A percentile compares a stretch with the other conserved stretches of the same genome.
Conservation (phyloP, 805 yeast genomes). For the Blastobotrys muscicola region DNA sequence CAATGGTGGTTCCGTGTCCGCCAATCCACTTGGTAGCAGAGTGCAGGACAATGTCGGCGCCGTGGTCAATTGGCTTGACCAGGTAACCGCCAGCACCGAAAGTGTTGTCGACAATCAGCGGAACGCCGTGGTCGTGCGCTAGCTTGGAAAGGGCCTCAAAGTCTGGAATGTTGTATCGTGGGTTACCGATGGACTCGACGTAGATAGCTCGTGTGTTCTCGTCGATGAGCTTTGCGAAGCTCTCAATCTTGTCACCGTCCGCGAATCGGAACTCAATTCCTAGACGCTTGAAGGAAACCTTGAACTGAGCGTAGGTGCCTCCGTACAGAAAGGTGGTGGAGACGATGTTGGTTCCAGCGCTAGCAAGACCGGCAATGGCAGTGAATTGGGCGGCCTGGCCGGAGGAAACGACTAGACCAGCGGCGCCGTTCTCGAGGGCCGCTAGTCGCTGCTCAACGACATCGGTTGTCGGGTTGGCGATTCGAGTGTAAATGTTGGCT, state of each 20-base stretch:
- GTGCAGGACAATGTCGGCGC: conserved; percentile 87
- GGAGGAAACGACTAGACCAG: conserved; percentile 83
- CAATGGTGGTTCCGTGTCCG: conserved; percentile 93
- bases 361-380: conserved; percentile 77
- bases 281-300: conserved; percentile 79
- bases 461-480: conserved; percentile 88
- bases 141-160: conserved; percentile 63
- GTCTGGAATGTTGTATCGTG: conserved; percentile 87
- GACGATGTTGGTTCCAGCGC: conserved; percentile 80
- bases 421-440: conserved; percentile 86
- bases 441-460: conserved; percentile 88
- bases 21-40: conserved; percentile 98
- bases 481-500: conserved; percentile 82
- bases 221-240: conserved; percentile 65
- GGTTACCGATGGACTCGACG: conserved; percentile 87
- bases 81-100: conserved; percentile 95
- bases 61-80: conserved; percentile 74
- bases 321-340: conserved; percentile 86
- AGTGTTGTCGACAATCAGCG: conserved; percentile 90
- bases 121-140: conserved; percentile 81
- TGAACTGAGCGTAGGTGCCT: conserved; percentile 93
- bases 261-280: conserved; percentile 85
- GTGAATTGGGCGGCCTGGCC: conserved; percentile 94
- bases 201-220: conserved; percentile 83
- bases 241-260: conserved; percentile 64